Percentiles rank a stretch among this genome's conserved stretches.
Conservation (phyloP, 306 rosid species). For the Citrullus colocynthis region DNA sequence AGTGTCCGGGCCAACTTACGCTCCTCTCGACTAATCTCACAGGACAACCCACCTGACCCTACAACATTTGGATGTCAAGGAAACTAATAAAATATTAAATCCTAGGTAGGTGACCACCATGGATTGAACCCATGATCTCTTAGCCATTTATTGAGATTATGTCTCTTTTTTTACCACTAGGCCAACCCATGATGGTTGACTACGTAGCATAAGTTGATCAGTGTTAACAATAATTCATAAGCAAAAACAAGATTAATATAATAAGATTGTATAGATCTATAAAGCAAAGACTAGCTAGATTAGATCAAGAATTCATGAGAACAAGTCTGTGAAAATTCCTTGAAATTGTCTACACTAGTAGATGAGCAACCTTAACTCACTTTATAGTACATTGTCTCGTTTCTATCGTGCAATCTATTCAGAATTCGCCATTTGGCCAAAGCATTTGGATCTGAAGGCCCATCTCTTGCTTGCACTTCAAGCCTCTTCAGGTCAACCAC, state of each 20-base stretch:
- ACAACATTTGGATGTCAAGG: no score
- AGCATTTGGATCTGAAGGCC: constrained; percentile 94
- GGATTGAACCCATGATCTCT: no score
- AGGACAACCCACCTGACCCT: no score
- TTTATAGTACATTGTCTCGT: constrained; percentile 93
- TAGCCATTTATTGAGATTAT: no score
- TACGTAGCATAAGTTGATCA: neutral
- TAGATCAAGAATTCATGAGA: neutral
- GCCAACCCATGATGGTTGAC: no score
- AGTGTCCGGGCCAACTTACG: no score
- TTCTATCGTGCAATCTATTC: constrained; percentile 92
- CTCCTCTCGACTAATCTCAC: no score
- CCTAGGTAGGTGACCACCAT: no score
- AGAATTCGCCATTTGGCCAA: constrained; percentile 98
- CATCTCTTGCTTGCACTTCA: constrained; percentile 92
- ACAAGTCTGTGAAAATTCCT: neutral
- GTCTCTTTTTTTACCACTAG: no score
- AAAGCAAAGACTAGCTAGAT: neutral
- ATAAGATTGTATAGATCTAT: neutral
- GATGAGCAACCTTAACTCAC: constrained; percentile 28
- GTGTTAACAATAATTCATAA: neutral
- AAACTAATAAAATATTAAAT: no score
- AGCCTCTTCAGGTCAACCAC: constrained; percentile 93
- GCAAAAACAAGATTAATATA: neutral
- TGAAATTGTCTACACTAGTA: neutral